Evolutionary conservation across 1,139 yeast species (phyloP).

Genomic region (Cylindricascospora bacillispora): DNA sequence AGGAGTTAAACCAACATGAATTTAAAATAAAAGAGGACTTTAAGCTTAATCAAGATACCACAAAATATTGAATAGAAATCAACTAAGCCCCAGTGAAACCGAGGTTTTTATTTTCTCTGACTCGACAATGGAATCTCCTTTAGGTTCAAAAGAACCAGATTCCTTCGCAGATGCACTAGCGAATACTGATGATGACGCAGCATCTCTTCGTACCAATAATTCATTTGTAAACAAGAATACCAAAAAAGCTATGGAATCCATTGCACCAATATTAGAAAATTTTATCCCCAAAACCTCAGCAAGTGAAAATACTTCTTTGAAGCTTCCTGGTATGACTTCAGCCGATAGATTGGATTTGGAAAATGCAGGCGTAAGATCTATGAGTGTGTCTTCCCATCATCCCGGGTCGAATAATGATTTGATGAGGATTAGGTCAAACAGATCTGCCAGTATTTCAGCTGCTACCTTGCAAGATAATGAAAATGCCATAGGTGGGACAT

Average conservation of each 20-base stretch:
- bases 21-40: no score
- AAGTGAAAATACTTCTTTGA: constrained; percentile 35
- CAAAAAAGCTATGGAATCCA: constrained; percentile 56
- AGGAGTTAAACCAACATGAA: no score
- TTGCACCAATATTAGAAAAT: constrained; percentile 63
- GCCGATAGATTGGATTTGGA: neutral
- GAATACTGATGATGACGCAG: no score
- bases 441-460: constrained; percentile 2
- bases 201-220: no score
- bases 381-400: constrained; percentile 2
- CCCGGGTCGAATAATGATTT: neutral
- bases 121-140: no score
- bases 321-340: constrained; percentile 24
- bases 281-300: constrained; percentile 63
- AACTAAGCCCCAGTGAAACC: no score
- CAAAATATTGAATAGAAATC: no score
- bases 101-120: no score
- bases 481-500: neutral
- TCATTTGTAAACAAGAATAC: constrained; percentile 23
- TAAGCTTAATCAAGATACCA: no score
- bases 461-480: constrained; percentile 6
- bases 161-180: no score
- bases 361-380: constrained; percentile 3
- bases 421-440: constrained; percentile 1
- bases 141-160: no score